Base-by-base conservation (phyloP, 768 basidiomycete genomes). In the Phlegmacium glaucopus region DNA sequence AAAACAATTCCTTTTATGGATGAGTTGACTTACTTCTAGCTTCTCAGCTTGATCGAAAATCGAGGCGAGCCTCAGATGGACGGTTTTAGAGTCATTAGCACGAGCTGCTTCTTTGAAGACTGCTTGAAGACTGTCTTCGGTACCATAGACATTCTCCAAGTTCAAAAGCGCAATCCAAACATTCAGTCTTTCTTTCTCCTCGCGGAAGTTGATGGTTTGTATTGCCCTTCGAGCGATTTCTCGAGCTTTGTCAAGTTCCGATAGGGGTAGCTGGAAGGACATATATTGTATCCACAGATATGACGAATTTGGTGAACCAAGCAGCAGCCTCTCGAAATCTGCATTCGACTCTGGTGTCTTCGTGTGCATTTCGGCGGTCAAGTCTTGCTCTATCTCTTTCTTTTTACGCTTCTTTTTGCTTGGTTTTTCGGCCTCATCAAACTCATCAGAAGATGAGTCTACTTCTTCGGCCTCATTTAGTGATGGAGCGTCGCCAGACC, bases 201-300 rank as follows among this genome's bases (percentile, higher is more conserved):
- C 96, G 36, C 95, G 81, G 74, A 95, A 97, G 61, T 78, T 87
- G 69, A 99, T 98, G 9, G 85, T 86, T 51, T 80, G 74, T 38
- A 97, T 73, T 4, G 94, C 95, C 17, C 90, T 82, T 44, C 81
- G 78, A 39, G 84, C 94, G 43, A 94, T 84, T 62, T 88, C 85
- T 37, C 93, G 80, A 11, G 95, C 96, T 66, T 94, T 96, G 58
- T 94, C 94, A 46, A 96, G 73, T 68, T 99, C 95, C 26, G 94
- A 91, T n/a, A 99, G 79, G 55, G 93, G 93, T 9, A 98, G 74
- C 59, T 94, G 92, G 80, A 97, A 95, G 8, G 96, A 95, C 93
- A 99, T 98, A 66, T 94, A 99, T 65, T 97, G 94, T 49, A 99
- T 85, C 96, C 96, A 99, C 28, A 98, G 77, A 68, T 88, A 96